A percentile compares a stretch with the other conserved stretches of the same genome.
phyloP scores from a whole-genome alignment of 1,139 yeast genomes.

The Debaryomyces sp. region DNA sequence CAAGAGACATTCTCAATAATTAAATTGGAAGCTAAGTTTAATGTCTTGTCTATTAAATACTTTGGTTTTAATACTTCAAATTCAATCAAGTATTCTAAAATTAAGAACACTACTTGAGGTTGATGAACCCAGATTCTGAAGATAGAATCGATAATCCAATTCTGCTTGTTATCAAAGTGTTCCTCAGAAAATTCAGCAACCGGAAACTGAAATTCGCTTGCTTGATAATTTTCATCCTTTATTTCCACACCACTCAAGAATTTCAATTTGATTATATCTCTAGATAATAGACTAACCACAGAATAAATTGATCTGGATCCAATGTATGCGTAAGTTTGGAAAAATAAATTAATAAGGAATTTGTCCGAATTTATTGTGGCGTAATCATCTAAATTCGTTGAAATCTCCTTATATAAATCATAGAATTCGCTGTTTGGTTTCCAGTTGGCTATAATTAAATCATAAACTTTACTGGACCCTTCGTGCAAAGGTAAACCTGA shows the following conservation, averaged over 20 bases:
- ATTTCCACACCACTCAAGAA: conserved; percentile 40
- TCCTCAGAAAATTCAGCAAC: conserved; percentile 43
- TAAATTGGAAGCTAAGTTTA: conserved; percentile 36
- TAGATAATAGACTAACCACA: conserved; percentile 68
- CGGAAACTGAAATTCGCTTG: conserved; percentile 37
- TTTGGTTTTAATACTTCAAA: conserved; percentile 48
- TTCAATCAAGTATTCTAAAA: conserved; percentile 64
- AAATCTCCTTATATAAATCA: conserved; percentile 34
- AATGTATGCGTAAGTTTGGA: conserved; percentile 75
- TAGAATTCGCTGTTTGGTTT: conserved; percentile 43
- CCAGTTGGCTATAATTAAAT: conserved; percentile 46
- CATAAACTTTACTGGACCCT: conserved; percentile 42
- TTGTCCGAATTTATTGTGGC: conserved; percentile 39
- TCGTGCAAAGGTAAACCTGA: conserved; percentile 42
- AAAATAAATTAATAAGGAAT: conserved; percentile 60
- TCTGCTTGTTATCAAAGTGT: conserved; percentile 32
- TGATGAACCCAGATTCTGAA: conserved; percentile 79
- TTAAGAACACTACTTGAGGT: conserved; percentile 78
- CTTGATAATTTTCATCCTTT: conserved; percentile 29
- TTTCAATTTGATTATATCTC: conserved; percentile 55
- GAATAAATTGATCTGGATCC: conserved; percentile 92
- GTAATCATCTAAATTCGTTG: conserved; percentile 24
- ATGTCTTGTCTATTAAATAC: conserved; percentile 46
- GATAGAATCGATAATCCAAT: conserved; percentile 62
- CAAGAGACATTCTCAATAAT: conserved; percentile 48